phyloP scores from a whole-genome alignment of 2,329 filamentous ascomycete species.

The Elsinoe batatas region DNA sequence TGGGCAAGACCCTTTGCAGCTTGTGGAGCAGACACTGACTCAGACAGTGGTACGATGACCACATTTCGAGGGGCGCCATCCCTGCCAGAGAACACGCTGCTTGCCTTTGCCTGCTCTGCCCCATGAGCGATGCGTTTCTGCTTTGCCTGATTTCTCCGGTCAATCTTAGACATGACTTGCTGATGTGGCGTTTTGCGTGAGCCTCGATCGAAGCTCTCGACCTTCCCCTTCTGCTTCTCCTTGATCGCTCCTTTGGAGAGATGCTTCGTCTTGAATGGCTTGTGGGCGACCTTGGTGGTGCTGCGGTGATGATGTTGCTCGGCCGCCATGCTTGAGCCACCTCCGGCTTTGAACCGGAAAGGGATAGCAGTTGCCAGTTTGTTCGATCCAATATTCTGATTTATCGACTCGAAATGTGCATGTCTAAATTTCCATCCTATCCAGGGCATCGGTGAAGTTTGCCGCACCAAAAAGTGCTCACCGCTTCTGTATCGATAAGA shows the following conservation, averaged over 20 bases:
- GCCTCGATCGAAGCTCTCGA: slow-evolving; percentile 60
- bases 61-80: slow-evolving; percentile 83
- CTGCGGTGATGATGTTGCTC: slow-evolving; percentile 75
- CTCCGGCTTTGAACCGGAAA: slow-evolving; percentile 78
- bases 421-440: neutral
- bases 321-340: slow-evolving; percentile 56
- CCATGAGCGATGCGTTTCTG: slow-evolving; percentile 79
- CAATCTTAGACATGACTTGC: slow-evolving; percentile 94
- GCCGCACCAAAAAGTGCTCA: slow-evolving; percentile 1
- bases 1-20: slow-evolving; percentile 63
- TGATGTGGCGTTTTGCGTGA: slow-evolving; percentile 83
- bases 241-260: slow-evolving; percentile 80
- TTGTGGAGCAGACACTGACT: slow-evolving; percentile 55
- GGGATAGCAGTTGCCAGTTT: slow-evolving; percentile 36
- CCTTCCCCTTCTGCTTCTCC: slow-evolving; percentile 77
- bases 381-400: neutral
- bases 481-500: slow-evolving; percentile 6
- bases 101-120: slow-evolving; percentile 68
- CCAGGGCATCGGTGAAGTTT: neutral
- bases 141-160: slow-evolving; percentile 87
- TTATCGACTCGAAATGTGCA: neutral
- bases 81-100: slow-evolving; percentile 71
- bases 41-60: slow-evolving; percentile 74
- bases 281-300: slow-evolving; percentile 81
- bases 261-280: slow-evolving; percentile 87